phyloP scores from a whole-genome alignment of 2,329 filamentous ascomycete species.

The Fusarium mexicanum region DNA sequence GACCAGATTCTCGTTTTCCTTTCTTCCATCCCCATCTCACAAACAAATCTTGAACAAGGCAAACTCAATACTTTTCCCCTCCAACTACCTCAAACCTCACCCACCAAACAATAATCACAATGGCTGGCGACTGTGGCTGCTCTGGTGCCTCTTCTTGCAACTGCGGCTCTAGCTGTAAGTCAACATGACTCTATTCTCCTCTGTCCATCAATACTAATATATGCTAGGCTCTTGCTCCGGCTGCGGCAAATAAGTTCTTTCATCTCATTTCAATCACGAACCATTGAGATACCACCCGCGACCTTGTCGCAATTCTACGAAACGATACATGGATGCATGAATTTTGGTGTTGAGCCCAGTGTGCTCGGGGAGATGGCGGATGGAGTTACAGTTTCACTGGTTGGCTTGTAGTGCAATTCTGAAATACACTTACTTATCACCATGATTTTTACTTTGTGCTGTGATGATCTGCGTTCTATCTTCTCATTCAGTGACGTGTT shows the following conservation, averaged over 20 bases:
- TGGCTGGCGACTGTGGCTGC: conserved; percentile 52
- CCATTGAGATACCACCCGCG: conserved; percentile 25
- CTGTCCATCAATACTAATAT: conserved; percentile 15
- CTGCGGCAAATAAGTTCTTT: conserved; percentile 43
- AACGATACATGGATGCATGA: conserved; percentile 18
- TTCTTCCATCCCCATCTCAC: conserved; percentile 9
- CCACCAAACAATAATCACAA: conserved; percentile 41
- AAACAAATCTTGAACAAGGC: conserved; percentile 1
- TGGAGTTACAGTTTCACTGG: conserved; percentile 14
- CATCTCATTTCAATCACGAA: conserved; percentile 8
- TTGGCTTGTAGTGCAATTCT: conserved; percentile 33
- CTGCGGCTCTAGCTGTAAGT: conserved; percentile 51
- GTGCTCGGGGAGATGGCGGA: not conserved
- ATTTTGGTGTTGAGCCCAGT: conserved; percentile 21
- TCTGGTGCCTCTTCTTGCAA: conserved; percentile 49
- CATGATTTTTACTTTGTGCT: not conserved
- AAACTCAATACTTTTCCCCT: not conserved
- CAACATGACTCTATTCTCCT: not conserved
- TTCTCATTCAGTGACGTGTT: too few relatives aligned
- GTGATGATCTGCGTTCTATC: too few relatives aligned
- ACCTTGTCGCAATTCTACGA: conserved; percentile 29
- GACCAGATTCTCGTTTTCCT: not conserved
- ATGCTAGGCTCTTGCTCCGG: conserved; percentile 46
- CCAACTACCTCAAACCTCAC: not conserved
- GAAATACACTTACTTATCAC: conserved; percentile 28